Evolutionary conservation across 148 eudicot genomes (phyloP), one percentile per base, ranked within the genome.

Genomic region (Camellia lanceoleosa): DNA sequence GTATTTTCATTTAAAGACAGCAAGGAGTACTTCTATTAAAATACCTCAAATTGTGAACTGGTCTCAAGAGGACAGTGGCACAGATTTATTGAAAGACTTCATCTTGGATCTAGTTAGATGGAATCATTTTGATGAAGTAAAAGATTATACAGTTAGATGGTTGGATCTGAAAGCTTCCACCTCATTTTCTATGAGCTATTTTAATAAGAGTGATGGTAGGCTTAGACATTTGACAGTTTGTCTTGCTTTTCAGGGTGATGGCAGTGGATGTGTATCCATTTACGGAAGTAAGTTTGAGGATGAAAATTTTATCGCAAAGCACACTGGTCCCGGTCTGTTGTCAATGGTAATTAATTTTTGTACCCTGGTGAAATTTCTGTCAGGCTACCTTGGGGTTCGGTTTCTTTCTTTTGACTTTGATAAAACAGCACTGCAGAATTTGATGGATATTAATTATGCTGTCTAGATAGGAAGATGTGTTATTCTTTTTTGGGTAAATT

Each of bases 241-340:
- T 52, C 77, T 76, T 78, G 30, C 66, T 80, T 76, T 81, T 76
- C 80, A 95, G 98, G 97, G 97, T 58, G 98, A 95, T 90, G 98
- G 97, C 2, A 95, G 93, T 85, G 97, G 98, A 74, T 91, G 93
- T 80, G 91, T 90, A 55, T 95, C 91, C 68, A 87, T 93, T 8
- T 93, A 93, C 75, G 98, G 98, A 73, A 90, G 93, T 41, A 93
- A 93, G 85, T 92, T 93, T 75, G 98, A 95, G 62, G 98, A 95
- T 87, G 98, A 95, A 86, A 95, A 95, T 87, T 95, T 95, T 74
- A 87, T 86, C 68, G 98, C 97, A 52, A 93, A 95, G 85, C 98
- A 95, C 86, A 95, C 98, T 72, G 97, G 98, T 58, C 98, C 98
- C 80, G 97, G 98, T 71, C 87, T 95, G 78, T 73, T 93, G 78